Evolutionary conservation across 306 rosid species (phyloP).

Genomic region (Lathyrus tuberosus): DNA sequence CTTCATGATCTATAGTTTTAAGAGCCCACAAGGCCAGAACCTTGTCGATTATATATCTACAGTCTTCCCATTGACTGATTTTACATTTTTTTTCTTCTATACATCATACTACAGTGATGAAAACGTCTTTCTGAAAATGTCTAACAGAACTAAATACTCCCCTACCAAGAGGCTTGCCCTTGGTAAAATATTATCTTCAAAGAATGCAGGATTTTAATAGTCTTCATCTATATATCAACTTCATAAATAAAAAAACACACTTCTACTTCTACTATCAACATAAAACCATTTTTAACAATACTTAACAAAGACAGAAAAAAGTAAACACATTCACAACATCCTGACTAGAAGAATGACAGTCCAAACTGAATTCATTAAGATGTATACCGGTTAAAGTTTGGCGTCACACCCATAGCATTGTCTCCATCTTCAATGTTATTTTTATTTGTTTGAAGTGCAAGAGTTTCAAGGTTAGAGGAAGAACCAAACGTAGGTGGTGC

Average conservation of each 20-base stretch:
- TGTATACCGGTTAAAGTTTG: conserved; percentile 58
- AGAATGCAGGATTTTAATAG: conserved; percentile 2
- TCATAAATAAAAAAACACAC: conserved; percentile 1
- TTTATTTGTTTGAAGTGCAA: conserved; percentile 61
- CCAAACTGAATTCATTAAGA: conserved; percentile 27
- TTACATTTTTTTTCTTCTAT: not conserved
- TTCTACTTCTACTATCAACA: conserved; percentile 29
- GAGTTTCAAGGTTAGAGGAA: conserved; percentile 78
- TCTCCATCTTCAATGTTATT: conserved; percentile 63
- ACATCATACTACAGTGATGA: not conserved
- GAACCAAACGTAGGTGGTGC: conserved; percentile 98
- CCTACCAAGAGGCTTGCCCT: conserved; percentile 22
- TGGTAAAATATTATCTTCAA: conserved; percentile 25
- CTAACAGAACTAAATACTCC: conserved; percentile 22
- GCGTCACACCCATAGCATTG: conserved; percentile 59
- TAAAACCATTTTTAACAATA: conserved; percentile 21
- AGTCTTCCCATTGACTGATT: conserved; percentile 30
- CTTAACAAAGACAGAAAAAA: conserved; percentile 16
- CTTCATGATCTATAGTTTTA: not conserved
- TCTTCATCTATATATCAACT: conserved; percentile 25
- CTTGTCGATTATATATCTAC: conserved; percentile 8
- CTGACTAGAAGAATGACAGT: conserved; percentile 24
- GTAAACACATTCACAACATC: conserved; percentile 23
- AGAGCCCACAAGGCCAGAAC: conserved; percentile 34
- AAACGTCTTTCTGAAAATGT: conserved; percentile 29